Conservation (phyloP, 116 monocot species). For the Zostera marina region DNA sequence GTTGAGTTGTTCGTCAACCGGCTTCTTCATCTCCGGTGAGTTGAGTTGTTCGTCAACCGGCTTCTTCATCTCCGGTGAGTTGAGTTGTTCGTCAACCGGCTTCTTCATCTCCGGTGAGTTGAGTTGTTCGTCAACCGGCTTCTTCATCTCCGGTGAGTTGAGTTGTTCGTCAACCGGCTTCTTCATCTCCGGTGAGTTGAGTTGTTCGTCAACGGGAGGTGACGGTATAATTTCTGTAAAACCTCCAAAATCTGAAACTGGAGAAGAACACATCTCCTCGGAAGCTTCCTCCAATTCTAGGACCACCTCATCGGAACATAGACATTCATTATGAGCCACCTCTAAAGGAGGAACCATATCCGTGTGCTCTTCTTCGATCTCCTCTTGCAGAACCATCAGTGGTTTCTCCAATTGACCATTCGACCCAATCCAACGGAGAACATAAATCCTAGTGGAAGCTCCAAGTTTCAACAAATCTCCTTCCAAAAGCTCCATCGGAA, state of each 20-base stretch:
- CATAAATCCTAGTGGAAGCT: conserved; percentile 58
- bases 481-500: conserved; percentile 35
- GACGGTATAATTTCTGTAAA: conserved; percentile 2
- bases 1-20: not conserved
- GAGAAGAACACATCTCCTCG: conserved; percentile 5
- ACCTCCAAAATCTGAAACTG: not conserved
- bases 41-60: not conserved
- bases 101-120: conserved; percentile 12
- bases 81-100: not conserved
- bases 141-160: conserved; percentile 10
- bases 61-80: conserved; percentile 12
- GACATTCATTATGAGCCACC: not conserved
- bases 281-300: not conserved
- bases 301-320: not conserved
- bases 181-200: conserved; percentile 8
- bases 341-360: not conserved
- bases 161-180: conserved; percentile 3
- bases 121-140: not conserved
- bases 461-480: conserved; percentile 59
- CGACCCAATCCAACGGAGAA: conserved; percentile 48
- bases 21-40: conserved; percentile 12
- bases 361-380: conserved; percentile 27
- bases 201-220: not conserved
- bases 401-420: conserved; percentile 42
- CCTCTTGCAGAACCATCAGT: conserved; percentile 37